phyloP scores from a whole-genome alignment of 2,329 filamentous ascomycete genomes.

The Venturia nashicola region DNA sequence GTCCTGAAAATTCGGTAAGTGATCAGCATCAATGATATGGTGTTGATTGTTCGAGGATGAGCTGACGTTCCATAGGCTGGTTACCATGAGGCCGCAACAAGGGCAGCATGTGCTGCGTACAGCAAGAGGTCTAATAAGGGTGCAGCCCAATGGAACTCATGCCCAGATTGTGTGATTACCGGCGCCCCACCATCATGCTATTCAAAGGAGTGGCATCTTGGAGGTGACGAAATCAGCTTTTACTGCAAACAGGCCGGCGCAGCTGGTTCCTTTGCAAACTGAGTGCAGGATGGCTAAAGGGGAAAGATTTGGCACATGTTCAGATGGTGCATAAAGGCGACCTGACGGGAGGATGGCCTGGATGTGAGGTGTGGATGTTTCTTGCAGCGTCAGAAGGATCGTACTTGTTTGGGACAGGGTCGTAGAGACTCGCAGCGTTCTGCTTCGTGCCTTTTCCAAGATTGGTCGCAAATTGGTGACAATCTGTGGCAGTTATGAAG shows the following conservation, averaged over 20 bases:
- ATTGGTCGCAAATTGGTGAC: neutral
- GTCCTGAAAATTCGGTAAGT: neutral
- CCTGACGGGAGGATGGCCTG: neutral
- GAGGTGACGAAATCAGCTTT: neutral
- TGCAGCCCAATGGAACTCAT: neutral
- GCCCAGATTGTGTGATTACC: neutral
- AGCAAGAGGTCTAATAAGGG: neutral
- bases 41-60: neutral
- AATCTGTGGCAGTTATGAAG: neutral
- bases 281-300: neutral
- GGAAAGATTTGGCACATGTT: neutral
- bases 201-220: neutral
- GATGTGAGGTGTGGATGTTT: neutral
- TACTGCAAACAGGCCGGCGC: constrained; percentile 1
- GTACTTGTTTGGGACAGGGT: neutral
- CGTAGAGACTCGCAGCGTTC: neutral
- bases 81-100: neutral
- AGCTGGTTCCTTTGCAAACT: neutral
- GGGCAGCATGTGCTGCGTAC: neutral
- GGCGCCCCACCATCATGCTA: neutral
- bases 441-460: neutral
- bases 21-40: neutral
- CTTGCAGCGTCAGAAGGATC: neutral
- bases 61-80: neutral
- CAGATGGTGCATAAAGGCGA: neutral